Conservation (phyloP, 106 monocot genomes). For the Gastrodia elata region DNA sequence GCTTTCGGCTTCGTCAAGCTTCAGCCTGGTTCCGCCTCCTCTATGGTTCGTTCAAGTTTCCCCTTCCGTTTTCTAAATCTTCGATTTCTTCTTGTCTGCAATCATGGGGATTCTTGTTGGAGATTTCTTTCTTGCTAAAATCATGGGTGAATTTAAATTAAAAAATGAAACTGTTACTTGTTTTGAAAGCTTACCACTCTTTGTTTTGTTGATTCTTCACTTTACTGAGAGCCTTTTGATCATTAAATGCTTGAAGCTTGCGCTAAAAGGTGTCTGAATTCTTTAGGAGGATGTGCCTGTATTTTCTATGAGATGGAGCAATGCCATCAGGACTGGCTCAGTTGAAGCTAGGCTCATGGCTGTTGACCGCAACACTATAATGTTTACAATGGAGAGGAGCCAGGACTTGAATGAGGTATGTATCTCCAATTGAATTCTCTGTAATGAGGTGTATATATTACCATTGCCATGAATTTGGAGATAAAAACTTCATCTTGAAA, state of each 20-base stretch:
- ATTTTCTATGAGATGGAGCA: slow-evolving; percentile 77
- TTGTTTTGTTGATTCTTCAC: too few relatives aligned
- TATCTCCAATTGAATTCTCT: background rate
- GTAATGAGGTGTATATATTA: background rate
- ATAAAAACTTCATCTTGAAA: background rate
- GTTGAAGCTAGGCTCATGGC: slow-evolving; percentile 79
- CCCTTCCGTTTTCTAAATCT: too few relatives aligned
- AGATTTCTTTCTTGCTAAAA: too few relatives aligned
- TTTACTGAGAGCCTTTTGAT: background rate
- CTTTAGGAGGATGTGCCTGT: slow-evolving; percentile 66
- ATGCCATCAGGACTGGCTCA: slow-evolving; percentile 71
- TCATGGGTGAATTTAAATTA: too few relatives aligned
- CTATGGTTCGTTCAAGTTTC: slow-evolving; percentile 22
- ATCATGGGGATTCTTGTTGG: too few relatives aligned
- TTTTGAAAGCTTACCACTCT: too few relatives aligned
- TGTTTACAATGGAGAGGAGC: slow-evolving; percentile 86
- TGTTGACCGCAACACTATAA: slow-evolving; percentile 67
- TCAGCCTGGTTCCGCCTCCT: slow-evolving; percentile 36
- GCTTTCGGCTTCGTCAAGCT: slow-evolving; percentile 90
- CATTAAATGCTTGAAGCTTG: background rate
- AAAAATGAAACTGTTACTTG: too few relatives aligned
- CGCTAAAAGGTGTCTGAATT: background rate
- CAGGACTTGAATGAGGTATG: slow-evolving; percentile 69
- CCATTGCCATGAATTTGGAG: too few relatives aligned
- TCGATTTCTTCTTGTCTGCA: too few relatives aligned